These are phyloP conservation scores for Talaromyces sp. DNA, from an alignment of 2,329 filamentous ascomycete species.

Conservation along the genomic window DNA sequence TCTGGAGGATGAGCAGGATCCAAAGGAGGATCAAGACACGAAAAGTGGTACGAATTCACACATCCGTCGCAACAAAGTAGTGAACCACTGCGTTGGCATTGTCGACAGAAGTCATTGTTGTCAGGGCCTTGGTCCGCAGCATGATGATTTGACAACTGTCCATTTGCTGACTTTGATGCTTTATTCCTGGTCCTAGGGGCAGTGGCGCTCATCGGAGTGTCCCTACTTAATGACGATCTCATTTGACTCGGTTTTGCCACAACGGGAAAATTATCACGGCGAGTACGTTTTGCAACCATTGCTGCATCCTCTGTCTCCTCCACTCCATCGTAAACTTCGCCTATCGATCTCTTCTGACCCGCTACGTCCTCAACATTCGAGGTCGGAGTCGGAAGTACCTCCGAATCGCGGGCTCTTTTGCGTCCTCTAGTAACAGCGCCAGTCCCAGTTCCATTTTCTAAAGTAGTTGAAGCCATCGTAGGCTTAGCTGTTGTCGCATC, in stretches of 20 bases:
- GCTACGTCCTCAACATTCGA: conserved; percentile 21
- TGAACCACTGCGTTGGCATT: conserved; percentile 78
- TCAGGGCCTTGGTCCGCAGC: conserved; percentile 44
- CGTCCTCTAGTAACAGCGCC: conserved; percentile 17
- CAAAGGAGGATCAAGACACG: conserved; percentile 78
- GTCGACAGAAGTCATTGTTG: conserved; percentile 85
- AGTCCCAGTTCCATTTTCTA: conserved; percentile 5
- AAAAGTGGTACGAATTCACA: conserved; percentile 82
- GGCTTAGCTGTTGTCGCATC: conserved; percentile 26
- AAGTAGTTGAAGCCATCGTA: background rate
- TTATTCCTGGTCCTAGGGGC: conserved; percentile 2
- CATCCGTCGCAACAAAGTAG: conserved; percentile 94
- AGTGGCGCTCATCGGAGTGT: conserved; percentile 1
- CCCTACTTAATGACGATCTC: conserved; percentile 24
- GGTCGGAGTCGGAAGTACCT: conserved; percentile 5
- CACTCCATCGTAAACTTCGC: conserved; percentile 30
- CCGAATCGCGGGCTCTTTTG: conserved; percentile 17
- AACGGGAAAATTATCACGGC: conserved; percentile 25
- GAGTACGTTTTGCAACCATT: conserved; percentile 26
- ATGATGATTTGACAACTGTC: background rate
- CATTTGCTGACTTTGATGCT: conserved; percentile 1
- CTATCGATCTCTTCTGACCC: conserved; percentile 29
- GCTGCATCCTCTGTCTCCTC: conserved; percentile 22
- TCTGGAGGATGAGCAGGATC: conserved; percentile 61
- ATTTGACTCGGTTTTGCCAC: conserved; percentile 26